A percentile compares a stretch with the other conserved stretches of the same genome.
phyloP scores from a whole-genome alignment of 2,329 filamentous ascomycete genomes.

The Colletotrichum trifolii region DNA sequence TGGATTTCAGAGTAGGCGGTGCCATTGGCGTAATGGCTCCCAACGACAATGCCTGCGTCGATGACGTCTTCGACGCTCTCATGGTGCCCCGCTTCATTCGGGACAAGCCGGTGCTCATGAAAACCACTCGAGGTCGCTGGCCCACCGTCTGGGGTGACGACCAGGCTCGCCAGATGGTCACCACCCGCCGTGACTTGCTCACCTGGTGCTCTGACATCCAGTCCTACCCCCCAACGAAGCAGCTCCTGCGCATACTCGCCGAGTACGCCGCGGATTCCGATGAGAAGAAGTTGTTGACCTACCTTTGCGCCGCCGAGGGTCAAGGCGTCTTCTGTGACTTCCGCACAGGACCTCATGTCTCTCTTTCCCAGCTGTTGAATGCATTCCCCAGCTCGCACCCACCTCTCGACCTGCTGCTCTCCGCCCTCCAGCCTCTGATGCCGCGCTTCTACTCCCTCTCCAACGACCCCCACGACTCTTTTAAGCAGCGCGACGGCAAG shows the following conservation, averaged over 20 bases:
- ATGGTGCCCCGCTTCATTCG: constrained; percentile 84
- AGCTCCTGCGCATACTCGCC: constrained; percentile 83
- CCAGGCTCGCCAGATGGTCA: constrained; percentile 83
- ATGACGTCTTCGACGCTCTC: constrained; percentile 85
- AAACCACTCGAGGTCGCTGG: constrained; percentile 87
- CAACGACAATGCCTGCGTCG: constrained; percentile 80
- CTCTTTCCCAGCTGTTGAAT: constrained; percentile 84
- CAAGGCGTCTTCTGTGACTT: constrained; percentile 95
- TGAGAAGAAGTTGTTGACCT: constrained; percentile 90
- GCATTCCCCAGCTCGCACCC: constrained; percentile 94
- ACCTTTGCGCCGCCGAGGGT: constrained; percentile 88
- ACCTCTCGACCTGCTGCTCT: constrained; percentile 83
- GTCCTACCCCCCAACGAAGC: constrained; percentile 91
- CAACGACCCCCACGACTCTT: constrained; percentile 88
- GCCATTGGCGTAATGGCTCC: constrained; percentile 94
- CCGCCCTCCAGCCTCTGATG: constrained; percentile 88
- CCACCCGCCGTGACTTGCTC: constrained; percentile 89
- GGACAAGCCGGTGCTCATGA: constrained; percentile 83
- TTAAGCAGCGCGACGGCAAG: constrained; percentile 73
- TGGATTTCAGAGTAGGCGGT: constrained; percentile 96
- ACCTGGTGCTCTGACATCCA: constrained; percentile 97
- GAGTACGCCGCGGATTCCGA: constrained; percentile 83
- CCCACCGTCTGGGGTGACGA: constrained; percentile 99
- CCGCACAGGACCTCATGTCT: constrained; percentile 87
- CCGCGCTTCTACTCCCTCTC: constrained; percentile 98